Percentiles rank a stretch among this genome's conserved stretches.
These are phyloP conservation scores for Encephalitozoon romaleae DNA, from an alignment of 371 early-diverging fungal genomes.

Conservation along the genomic window DNA sequence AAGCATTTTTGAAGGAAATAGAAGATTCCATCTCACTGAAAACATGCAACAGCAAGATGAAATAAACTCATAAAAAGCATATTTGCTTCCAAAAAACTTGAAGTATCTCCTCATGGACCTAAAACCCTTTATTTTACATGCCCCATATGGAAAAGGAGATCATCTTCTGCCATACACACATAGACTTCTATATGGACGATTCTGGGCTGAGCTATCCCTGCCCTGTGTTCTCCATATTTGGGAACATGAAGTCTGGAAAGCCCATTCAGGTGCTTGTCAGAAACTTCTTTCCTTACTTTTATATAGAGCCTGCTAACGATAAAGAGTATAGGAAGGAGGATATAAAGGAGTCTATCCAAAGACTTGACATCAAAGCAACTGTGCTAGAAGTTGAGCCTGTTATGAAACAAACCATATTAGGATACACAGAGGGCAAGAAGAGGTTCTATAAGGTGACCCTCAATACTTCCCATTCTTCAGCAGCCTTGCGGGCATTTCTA, in stretches of 20 bases:
- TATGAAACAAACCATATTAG: slow-evolving; percentile 70
- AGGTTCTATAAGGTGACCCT: slow-evolving; percentile 62
- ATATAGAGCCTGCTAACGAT: slow-evolving; percentile 63
- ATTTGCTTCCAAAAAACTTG: too few species aligned
- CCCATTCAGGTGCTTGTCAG: slow-evolving; percentile 79
- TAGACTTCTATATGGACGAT: slow-evolving; percentile 42
- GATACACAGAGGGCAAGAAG: slow-evolving; percentile 60
- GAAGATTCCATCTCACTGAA: background rate
- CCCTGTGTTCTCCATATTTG: slow-evolving; percentile 51
- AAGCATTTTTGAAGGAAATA: background rate
- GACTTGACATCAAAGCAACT: slow-evolving; percentile 29
- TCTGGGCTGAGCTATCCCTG: background rate
- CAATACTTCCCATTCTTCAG: slow-evolving; percentile 57
- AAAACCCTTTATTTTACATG: background rate
- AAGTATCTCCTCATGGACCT: background rate
- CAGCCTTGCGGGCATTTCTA: slow-evolving; percentile 60
- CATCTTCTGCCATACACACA: slow-evolving; percentile 49
- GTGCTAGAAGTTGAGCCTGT: slow-evolving; percentile 64
- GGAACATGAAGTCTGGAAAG: slow-evolving; percentile 65
- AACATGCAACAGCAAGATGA: background rate
- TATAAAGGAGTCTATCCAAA: slow-evolving; percentile 1
- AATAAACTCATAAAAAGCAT: background rate
- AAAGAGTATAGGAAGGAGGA: slow-evolving; percentile 65
- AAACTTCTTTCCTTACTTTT: slow-evolving; percentile 85
- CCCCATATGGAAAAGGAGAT: slow-evolving; percentile 34